Conservation (phyloP, 805 yeast genomes). For the Candida endomychidarum region DNA sequence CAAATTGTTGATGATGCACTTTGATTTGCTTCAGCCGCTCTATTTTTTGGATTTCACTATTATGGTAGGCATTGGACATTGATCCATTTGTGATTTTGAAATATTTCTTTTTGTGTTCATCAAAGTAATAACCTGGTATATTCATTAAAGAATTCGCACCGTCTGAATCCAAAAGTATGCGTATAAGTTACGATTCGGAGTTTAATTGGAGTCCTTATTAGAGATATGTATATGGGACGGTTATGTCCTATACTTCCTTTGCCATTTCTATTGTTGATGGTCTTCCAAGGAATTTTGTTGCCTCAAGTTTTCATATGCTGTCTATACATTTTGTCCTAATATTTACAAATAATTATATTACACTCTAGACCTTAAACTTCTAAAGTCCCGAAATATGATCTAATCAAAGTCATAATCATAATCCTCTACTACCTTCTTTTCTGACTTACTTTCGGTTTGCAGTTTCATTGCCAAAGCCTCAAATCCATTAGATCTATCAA, state of each 20-base stretch:
- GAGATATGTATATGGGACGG: too few species aligned
- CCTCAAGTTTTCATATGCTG: too few species aligned
- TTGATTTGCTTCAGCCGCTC: slow-evolving; percentile 18
- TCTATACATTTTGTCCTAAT: too few species aligned
- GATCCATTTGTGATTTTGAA: slow-evolving; percentile 36
- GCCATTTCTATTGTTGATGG: too few species aligned
- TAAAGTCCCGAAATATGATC: too few species aligned
- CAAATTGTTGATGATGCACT: slow-evolving; percentile 1
- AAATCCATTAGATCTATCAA: slow-evolving; percentile 86
- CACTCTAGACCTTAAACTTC: too few species aligned
- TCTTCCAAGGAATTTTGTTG: too few species aligned
- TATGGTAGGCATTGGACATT: slow-evolving; percentile 23
- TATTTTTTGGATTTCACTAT: slow-evolving; percentile 25
- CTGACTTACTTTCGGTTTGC: slow-evolving; percentile 22
- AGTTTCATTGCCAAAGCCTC: slow-evolving; percentile 60
- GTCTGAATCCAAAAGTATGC: too few species aligned
- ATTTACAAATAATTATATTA: too few species aligned
- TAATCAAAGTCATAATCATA: slow-evolving; percentile 21
- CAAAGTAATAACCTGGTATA: slow-evolving; percentile 36
- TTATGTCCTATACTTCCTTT: too few species aligned
- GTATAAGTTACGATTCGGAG: too few species aligned
- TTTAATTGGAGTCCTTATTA: too few species aligned
- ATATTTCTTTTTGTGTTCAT: slow-evolving; percentile 25
- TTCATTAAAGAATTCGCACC: slow-evolving; percentile 13
- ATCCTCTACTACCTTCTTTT: slow-evolving; percentile 29